Evolutionary conservation across 2,329 filamentous ascomycete species (phyloP), one percentile per base, ranked within the genome.

Genomic region (Pestalotiopsis fici): DNA sequence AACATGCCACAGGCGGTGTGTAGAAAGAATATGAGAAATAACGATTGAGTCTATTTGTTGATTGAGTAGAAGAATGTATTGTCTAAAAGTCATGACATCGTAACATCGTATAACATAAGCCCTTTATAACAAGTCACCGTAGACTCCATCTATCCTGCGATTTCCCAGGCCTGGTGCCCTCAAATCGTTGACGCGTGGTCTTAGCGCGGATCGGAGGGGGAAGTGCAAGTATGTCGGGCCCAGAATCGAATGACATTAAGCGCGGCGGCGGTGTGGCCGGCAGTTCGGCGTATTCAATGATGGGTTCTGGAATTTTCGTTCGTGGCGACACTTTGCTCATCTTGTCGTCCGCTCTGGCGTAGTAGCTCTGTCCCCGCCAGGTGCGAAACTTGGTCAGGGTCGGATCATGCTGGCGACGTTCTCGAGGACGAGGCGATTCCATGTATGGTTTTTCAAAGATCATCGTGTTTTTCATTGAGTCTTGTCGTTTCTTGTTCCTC

Each of bases 231-330:
- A 47, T 5, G n/a, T 28, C 12, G 11, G 18, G 25, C 3, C 31
- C 27, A 11, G 23, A 25, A 2, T 47, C 47, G 18, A 27, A 15
- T 63, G 15, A 64, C 67, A 66, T 47, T 59, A 63, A 66, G 31
- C 47, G 57, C 15, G 67, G 64, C 60, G 66, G 37, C 57, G 67
- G 65, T n/a, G 67, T 68, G 25, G 67, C 67, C 1, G 67, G 67
- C 23, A 68, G 65, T 61, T 68, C 67, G 35, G 47, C 55, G 28
- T n/a, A 43, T 12, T 18, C 13, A 23, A 27, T 31, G 3, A 47
- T 54, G n/a, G 50, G n/a, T 11, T 55, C 54, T 1, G 28, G 23
- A n/a, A 21, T 13, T 12, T 27, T 27, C 2, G 27, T 35, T 11
- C 31, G n/a, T 12, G 55, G 23, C 55, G 27, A 15, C 12, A 21